Evolutionary conservation across 306 rosid species (phyloP).

Genomic region (Abrus pulchellus): DNA sequence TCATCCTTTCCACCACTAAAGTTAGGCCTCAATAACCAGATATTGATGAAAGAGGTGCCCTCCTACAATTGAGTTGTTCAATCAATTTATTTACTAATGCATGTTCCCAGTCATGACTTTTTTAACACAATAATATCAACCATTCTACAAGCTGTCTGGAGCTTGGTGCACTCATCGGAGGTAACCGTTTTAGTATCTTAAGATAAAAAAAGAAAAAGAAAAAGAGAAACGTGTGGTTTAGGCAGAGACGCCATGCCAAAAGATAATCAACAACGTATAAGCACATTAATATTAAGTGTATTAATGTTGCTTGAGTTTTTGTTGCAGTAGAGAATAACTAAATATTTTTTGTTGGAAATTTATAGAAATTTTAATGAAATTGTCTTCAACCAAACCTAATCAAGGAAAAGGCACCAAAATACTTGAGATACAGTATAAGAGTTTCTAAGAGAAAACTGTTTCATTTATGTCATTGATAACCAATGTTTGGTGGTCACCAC

Average conservation of each 20-base stretch:
- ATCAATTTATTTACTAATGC: not conserved
- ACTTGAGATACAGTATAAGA: not conserved
- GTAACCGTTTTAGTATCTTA: not conserved
- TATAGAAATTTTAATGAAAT: not conserved
- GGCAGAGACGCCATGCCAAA: not conserved
- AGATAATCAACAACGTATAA: conserved; percentile 5
- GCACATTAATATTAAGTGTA: not conserved
- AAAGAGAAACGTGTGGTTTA: not conserved
- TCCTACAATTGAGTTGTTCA: not conserved
- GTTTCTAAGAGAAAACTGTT: not conserved
- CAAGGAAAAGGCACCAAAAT: not conserved
- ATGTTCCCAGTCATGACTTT: not conserved
- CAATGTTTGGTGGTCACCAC: not conserved
- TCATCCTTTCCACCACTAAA: conserved; percentile 13
- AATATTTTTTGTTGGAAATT: not conserved
- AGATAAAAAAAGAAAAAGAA: not conserved
- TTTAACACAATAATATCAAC: not conserved
- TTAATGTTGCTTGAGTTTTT: not conserved
- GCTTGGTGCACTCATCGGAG: not conserved
- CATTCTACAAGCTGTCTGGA: not conserved
- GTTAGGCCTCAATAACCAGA: conserved; percentile 8
- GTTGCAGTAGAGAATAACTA: not conserved
- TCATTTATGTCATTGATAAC: conserved; percentile 4
- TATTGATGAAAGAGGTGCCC: not conserved
- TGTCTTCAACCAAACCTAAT: not conserved